Evolutionary conservation across 2,329 filamentous ascomycete species (phyloP), one percentile per base, ranked within the genome.

Genomic region (Calonectria hongkongensis): DNA sequence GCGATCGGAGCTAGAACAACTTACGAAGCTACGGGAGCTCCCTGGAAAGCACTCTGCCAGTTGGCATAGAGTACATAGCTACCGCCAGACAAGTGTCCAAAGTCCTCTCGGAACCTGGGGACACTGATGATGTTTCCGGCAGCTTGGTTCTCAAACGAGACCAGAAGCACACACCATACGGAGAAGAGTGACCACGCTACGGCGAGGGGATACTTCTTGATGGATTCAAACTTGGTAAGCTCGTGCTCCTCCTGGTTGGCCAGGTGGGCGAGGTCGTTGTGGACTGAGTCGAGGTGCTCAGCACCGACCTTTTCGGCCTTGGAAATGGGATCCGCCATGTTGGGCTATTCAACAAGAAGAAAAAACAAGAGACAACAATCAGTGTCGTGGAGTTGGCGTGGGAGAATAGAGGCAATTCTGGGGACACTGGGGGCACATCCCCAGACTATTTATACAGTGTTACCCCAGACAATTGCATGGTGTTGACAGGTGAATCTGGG

Each of bases 1-100:
- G 21, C 21, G 41, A 45, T 21, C 16, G 25, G 21, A 27, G 43
- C 21, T 10, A 5, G 28, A 41, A 15, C 1, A 4, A 77, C 79
- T 77, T 65, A 81, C 80, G 80, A 81, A 36, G 85, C 85, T 21
- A 86, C 81, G 2, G 86, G 85, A 0, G 80, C 86, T 13, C 84
- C 86, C 47, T 82, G 81, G 72, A 87, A 87, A 6, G 86, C 86
- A 25, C 81, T 82, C 74, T 88, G 85, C 86, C 86, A 88, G 18
- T 83, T 81, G 4, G 85, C 82, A 16, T 83, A 77, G 10, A 87
- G 76, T 8, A 86, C 84, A 78, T 84, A 87, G 68, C 78, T 78
- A 0, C 80, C 83, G 1, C 82, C 79, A 54, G 80, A 85, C 8
- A 75, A 67, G 54, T 81, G 75, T 0, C 85, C 86, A 76, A 88